A percentile compares a stretch with the other conserved stretches of the same genome.
These are phyloP conservation scores for Amanita phalloides DNA, from an alignment of 768 basidiomycete genomes.

Conservation along the genomic window DNA sequence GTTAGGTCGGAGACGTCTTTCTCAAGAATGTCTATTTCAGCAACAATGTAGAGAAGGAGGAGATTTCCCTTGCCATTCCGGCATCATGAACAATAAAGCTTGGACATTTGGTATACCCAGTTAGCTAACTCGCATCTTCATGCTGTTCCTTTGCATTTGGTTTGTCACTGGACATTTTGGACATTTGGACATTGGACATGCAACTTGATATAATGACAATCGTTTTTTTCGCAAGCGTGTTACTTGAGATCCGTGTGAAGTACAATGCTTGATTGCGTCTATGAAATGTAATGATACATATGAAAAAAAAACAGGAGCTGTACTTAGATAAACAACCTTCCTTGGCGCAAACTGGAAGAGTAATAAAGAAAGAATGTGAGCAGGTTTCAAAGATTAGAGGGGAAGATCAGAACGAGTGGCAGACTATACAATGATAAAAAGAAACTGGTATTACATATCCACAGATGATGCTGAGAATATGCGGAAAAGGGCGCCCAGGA, in stretches of 20 bases:
- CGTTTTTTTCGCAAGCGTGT: not conserved
- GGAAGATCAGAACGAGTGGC: not conserved
- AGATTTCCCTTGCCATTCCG: slow-evolving; percentile 22
- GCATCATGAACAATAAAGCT: not conserved
- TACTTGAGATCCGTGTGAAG: not conserved
- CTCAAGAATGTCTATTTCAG: slow-evolving; percentile 31
- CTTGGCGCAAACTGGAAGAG: slow-evolving; percentile 1
- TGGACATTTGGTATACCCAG: not conserved
- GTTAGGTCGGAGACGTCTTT: slow-evolving; percentile 28
- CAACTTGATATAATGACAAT: not conserved
- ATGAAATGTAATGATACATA: slow-evolving; percentile 7
- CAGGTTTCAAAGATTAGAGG: not conserved
- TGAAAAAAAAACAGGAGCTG: slow-evolving; percentile 2
- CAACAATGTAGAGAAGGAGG: slow-evolving; percentile 22
- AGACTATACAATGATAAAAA: not conserved
- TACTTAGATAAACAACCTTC: slow-evolving; percentile 3
- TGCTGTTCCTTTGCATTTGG: not conserved
- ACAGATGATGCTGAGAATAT: not conserved
- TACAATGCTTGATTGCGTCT: slow-evolving; percentile 7
- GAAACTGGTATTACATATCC: not conserved
- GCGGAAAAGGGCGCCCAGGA: not conserved
- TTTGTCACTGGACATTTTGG: slow-evolving; percentile 2
- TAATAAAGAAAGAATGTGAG: slow-evolving; percentile 5
- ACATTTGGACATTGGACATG: not conserved
- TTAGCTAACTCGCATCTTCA: not conserved